Conservation (phyloP, 306 rosid genomes). For the Urtica urens region DNA sequence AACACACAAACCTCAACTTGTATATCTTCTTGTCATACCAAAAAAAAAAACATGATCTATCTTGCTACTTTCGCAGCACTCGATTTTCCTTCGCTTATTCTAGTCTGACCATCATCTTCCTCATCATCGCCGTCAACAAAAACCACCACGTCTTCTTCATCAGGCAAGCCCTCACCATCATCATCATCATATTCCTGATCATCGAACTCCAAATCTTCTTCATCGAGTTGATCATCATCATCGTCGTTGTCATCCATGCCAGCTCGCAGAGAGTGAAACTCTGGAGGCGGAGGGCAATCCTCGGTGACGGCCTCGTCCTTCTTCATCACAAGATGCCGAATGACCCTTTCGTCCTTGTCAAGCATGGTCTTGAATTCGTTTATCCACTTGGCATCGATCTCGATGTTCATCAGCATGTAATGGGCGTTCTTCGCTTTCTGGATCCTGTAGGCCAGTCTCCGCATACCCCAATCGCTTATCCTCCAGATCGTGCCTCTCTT, state of each 20-base stretch:
- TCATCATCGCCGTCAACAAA: conserved; percentile 15
- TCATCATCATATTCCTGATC: conserved; percentile 29
- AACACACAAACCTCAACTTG: no score
- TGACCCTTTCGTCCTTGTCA: conserved; percentile 82
- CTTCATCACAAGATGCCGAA: conserved; percentile 77
- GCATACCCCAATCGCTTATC: conserved; percentile 86
- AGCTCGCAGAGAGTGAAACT: conserved; percentile 37
- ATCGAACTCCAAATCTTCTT: conserved; percentile 21
- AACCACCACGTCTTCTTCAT: conserved; percentile 7
- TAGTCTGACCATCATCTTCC: conserved; percentile 11
- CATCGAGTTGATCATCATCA: conserved; percentile 22
- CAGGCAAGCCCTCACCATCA: conserved; percentile 21
- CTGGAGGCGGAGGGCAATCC: conserved; percentile 87
- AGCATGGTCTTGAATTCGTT: conserved; percentile 74
- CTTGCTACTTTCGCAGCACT: conserved; percentile 13
- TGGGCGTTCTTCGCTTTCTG: conserved; percentile 66
- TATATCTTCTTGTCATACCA: no score
- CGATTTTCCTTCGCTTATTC: conserved; percentile 1
- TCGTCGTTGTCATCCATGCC: conserved; percentile 38
- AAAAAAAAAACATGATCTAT: conserved; percentile 14
- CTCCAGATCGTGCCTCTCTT: conserved; percentile 86
- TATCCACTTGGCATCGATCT: conserved; percentile 71
- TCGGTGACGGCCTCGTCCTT: conserved; percentile 71
- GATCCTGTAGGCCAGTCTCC: conserved; percentile 73
- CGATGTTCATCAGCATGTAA: conserved; percentile 79